A percentile compares a stretch with the other conserved stretches of the same genome.
Evolutionary conservation across 352 stramenopile species (phyloP).

Genomic region (Pythium plurisporium): DNA sequence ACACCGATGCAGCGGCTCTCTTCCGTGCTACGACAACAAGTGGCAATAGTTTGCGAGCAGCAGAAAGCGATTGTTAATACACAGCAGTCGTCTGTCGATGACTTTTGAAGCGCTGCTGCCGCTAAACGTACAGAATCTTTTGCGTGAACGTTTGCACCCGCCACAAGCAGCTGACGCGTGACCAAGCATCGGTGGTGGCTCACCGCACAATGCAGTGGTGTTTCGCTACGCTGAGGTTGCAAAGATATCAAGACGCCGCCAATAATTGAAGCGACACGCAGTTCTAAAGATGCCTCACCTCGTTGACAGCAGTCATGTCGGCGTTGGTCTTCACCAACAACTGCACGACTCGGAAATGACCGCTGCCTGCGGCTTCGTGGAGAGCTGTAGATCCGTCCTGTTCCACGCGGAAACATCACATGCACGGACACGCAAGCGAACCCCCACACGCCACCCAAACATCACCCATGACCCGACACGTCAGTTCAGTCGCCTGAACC

Average conservation of each 20-base stretch:
- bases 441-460: too few relatives aligned
- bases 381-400: neutral
- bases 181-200: neutral
- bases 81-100: neutral
- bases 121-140: neutral
- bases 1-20: neutral
- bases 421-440: too few relatives aligned
- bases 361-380: neutral
- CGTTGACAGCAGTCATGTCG: neutral
- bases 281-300: too few relatives aligned
- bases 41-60: neutral
- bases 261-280: too few relatives aligned
- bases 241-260: neutral
- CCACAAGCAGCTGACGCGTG: neutral
- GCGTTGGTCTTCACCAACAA: neutral
- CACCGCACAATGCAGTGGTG: neutral
- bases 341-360: neutral
- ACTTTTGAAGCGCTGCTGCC: neutral
- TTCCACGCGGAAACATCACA: neutral
- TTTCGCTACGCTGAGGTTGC: neutral
- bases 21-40: neutral
- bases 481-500: too few relatives aligned
- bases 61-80: neutral
- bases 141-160: neutral
- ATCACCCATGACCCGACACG: neutral